These are phyloP conservation scores for Tricladium varicosporioides DNA, from an alignment of 2,329 filamentous ascomycete species.

Conservation along the genomic window DNA sequence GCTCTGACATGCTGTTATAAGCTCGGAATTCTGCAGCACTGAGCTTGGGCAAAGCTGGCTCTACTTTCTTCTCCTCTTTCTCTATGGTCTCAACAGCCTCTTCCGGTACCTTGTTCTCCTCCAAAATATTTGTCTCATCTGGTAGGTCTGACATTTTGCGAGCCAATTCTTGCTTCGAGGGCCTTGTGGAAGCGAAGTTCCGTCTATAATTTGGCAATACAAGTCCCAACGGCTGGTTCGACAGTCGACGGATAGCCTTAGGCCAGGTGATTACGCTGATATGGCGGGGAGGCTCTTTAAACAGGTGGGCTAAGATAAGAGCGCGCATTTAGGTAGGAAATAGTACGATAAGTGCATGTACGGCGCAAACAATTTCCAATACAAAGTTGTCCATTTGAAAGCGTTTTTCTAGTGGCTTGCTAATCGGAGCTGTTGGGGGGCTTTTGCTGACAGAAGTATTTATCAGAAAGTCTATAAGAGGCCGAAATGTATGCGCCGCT, in stretches of 20 bases:
- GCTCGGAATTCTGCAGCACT: slow-evolving; percentile 53
- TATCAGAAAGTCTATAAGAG: too few species aligned
- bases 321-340: neutral
- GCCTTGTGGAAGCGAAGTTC: neutral
- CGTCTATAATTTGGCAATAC: neutral
- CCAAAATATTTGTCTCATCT: neutral
- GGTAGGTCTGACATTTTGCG: slow-evolving; percentile 1
- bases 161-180: neutral
- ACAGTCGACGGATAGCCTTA: neutral
- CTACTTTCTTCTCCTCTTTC: slow-evolving; percentile 17
- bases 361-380: neutral
- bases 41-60: slow-evolving; percentile 47
- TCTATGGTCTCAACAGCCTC: slow-evolving; percentile 2
- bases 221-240: neutral
- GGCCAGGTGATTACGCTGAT: neutral
- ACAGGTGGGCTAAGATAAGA: neutral
- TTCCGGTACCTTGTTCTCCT: slow-evolving; percentile 6
- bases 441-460: too few species aligned
- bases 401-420: neutral
- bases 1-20: slow-evolving; percentile 63
- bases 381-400: neutral
- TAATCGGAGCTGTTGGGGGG: neutral
- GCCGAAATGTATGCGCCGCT: too few species aligned
- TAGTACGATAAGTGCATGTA: neutral
- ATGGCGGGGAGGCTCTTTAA: neutral